phyloP scores from a whole-genome alignment of 352 stramenopile genomes.

The Globisporangium rhizosaccharum region DNA sequence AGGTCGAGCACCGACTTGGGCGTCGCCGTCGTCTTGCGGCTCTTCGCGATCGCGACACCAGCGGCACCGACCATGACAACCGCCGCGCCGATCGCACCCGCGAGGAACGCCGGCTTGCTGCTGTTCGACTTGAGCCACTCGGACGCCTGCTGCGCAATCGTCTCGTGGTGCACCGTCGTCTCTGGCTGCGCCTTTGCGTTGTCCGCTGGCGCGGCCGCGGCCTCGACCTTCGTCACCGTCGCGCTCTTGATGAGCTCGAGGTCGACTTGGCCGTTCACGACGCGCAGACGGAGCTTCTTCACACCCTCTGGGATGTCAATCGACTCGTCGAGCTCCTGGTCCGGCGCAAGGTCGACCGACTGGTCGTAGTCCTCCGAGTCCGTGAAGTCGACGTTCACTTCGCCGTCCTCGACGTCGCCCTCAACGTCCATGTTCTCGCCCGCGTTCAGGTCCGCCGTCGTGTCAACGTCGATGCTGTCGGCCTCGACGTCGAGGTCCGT shows the following conservation, averaged over 20 bases:
- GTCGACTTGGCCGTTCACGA: constrained; percentile 44
- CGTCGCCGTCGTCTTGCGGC: constrained; percentile 33
- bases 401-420: constrained; percentile 26
- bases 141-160: constrained; percentile 31
- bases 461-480: constrained; percentile 2
- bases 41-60: constrained; percentile 38
- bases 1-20: constrained; percentile 37
- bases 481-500: constrained; percentile 22
- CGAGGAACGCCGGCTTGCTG: constrained; percentile 31
- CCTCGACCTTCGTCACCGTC: constrained; percentile 12
- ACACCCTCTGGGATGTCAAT: constrained; percentile 43
- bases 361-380: constrained; percentile 45
- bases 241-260: constrained; percentile 44
- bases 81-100: constrained; percentile 35
- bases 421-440: constrained; percentile 26
- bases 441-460: constrained; percentile 19
- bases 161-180: constrained; percentile 21
- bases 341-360: constrained; percentile 36
- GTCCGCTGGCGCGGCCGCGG: constrained; percentile 13
- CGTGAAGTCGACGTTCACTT: constrained; percentile 32
- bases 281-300: constrained; percentile 39
- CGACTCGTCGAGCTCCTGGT: constrained; percentile 34
- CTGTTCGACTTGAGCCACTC: constrained; percentile 35
- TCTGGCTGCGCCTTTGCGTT: constrained; percentile 13
- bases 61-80: constrained; percentile 39